Percentiles rank a stretch among this genome's conserved stretches.
These are phyloP conservation scores for Neostapfia colusana DNA, from an alignment of 176 grass and related monocot species.

Conservation along the genomic window DNA sequence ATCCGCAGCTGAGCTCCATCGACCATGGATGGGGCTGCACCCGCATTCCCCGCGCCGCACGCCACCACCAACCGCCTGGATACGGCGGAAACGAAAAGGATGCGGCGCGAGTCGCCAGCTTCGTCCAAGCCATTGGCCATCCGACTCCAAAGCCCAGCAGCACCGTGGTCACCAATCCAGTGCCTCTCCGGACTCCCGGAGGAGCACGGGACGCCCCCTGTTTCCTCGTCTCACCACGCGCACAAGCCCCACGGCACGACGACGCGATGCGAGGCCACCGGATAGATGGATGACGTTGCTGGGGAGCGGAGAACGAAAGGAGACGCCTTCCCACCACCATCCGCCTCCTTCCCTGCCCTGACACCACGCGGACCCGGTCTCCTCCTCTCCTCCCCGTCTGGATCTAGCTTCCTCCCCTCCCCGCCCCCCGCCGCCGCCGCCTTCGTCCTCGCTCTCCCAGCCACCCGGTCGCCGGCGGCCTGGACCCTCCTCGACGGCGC, in stretches of 20 bases:
- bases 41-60: not conserved
- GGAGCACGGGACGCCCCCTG: not conserved
- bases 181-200: slow-evolving; percentile 8
- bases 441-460: slow-evolving; percentile 21
- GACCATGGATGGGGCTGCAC: slow-evolving; percentile 9
- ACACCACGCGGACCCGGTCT: slow-evolving; percentile 34
- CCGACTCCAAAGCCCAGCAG: not conserved
- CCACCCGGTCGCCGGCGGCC: not conserved
- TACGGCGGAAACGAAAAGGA: slow-evolving; percentile 19
- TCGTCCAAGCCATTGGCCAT: not conserved
- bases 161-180: slow-evolving; percentile 12
- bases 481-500: slow-evolving; percentile 32
- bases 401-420: slow-evolving; percentile 15
- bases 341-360: slow-evolving; percentile 29
- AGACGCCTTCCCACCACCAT: slow-evolving; percentile 5
- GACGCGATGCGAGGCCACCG: slow-evolving; percentile 25
- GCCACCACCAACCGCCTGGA: not conserved
- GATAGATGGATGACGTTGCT: slow-evolving; percentile 39
- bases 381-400: slow-evolving; percentile 15
- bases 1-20: not conserved
- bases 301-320: slow-evolving; percentile 30
- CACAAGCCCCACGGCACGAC: slow-evolving; percentile 9
- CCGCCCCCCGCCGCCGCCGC: slow-evolving; percentile 3
- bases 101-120: slow-evolving; percentile 24
- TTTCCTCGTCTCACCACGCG: not conserved